Evolutionary conservation across 768 basidiomycete genomes (phyloP).

Genomic region (Serendipita sp.): DNA sequence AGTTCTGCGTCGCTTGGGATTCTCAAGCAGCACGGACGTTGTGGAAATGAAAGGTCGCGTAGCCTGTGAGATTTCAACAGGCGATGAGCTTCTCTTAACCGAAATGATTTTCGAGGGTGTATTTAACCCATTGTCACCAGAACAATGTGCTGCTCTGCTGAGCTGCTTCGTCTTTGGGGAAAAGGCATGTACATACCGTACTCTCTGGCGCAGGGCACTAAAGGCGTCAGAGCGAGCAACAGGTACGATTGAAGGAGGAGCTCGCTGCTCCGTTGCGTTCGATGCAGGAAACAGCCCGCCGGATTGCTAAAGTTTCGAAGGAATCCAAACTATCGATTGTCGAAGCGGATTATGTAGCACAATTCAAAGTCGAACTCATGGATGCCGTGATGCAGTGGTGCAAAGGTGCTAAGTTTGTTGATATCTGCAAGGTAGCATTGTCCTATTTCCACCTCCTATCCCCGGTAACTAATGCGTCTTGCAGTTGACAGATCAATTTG

Average conservation of each 20-base stretch:
- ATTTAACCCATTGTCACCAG: constrained; percentile 79
- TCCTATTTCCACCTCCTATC: not conserved
- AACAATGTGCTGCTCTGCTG: constrained; percentile 84
- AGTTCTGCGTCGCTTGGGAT: constrained; percentile 78
- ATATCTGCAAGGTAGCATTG: constrained; percentile 75
- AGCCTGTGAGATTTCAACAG: constrained; percentile 95
- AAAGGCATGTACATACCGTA: constrained; percentile 46
- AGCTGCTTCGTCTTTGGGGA: constrained; percentile 97
- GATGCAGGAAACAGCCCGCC: constrained; percentile 88
- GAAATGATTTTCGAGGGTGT: constrained; percentile 95
- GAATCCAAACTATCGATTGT: constrained; percentile 80
- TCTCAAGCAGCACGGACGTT: constrained; percentile 78
- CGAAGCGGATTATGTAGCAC: constrained; percentile 89
- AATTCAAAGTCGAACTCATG: constrained; percentile 98
- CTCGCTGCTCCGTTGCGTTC: constrained; percentile 80
- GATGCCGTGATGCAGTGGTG: constrained; percentile 97
- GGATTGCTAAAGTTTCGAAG: constrained; percentile 93
- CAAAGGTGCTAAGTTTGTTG: constrained; percentile 88
- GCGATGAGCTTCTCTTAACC: constrained; percentile 89
- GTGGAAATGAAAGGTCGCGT: constrained; percentile 97
- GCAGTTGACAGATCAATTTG: constrained; percentile 93
- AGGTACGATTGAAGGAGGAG: constrained; percentile 79
- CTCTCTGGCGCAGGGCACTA: not conserved
- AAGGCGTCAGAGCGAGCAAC: constrained; percentile 56
- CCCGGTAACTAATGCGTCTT: not conserved